Conservation (phyloP, 441 rosid species). For the Biscutella auriculata region DNA sequence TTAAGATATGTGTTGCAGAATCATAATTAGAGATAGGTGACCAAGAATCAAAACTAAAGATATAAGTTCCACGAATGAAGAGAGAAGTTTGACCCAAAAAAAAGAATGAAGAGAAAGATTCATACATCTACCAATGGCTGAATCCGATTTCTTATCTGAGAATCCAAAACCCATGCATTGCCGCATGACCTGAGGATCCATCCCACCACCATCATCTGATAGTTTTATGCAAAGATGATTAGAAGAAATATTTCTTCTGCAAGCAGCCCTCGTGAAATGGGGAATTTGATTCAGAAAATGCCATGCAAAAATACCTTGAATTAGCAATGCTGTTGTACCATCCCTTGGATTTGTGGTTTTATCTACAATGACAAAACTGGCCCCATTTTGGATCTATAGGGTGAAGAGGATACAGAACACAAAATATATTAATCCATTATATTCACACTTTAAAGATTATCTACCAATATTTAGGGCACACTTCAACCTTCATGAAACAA, state of each 20-base stretch:
- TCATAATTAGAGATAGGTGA: background rate
- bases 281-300: background rate
- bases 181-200: slow-evolving; percentile 79
- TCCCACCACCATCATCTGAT: slow-evolving; percentile 94
- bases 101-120: slow-evolving; percentile 12
- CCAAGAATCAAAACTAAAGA: slow-evolving; percentile 15
- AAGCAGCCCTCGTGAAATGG: background rate
- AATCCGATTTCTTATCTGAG: slow-evolving; percentile 68
- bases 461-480: background rate
- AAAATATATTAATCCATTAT: slow-evolving; percentile 17
- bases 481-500: slow-evolving; percentile 2
- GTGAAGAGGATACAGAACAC: slow-evolving; percentile 22
- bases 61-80: background rate
- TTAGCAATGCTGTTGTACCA: slow-evolving; percentile 55
- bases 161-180: slow-evolving; percentile 92
- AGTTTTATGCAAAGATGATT: slow-evolving; percentile 8
- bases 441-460: slow-evolving; percentile 9
- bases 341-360: slow-evolving; percentile 65
- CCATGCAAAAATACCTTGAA: slow-evolving; percentile 50
- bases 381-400: slow-evolving; percentile 84
- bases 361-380: slow-evolving; percentile 82
- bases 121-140: slow-evolving; percentile 78
- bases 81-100: too few species aligned
- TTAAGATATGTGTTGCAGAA: background rate
- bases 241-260: background rate